Evolutionary conservation across 257 asterid species (phyloP).

Genomic region (Solanum raphanifolium): DNA sequence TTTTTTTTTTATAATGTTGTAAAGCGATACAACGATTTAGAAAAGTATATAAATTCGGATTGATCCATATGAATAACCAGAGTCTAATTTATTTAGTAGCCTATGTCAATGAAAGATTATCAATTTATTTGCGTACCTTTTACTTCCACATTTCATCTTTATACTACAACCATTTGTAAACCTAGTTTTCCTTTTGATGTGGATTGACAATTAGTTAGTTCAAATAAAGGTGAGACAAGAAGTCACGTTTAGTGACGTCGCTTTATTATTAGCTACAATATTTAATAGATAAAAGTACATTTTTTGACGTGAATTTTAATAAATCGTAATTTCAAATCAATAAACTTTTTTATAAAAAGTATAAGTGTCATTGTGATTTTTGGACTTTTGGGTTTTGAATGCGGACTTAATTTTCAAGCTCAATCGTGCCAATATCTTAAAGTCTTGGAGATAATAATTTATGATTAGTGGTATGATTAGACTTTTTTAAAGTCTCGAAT

Average conservation of each 20-base stretch:
- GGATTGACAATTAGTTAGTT: background rate
- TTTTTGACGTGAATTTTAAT: background rate
- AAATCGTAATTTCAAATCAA: background rate
- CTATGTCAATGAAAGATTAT: background rate
- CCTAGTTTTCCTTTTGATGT: background rate
- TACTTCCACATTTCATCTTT: background rate
- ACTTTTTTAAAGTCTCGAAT: background rate
- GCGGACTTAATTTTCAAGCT: background rate
- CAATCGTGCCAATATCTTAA: background rate
- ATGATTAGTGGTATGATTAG: background rate
- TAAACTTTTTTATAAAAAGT: background rate
- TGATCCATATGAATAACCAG: background rate
- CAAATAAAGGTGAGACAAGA: background rate
- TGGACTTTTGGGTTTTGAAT: background rate
- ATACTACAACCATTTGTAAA: background rate
- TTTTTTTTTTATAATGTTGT: no score
- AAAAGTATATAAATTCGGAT: background rate
- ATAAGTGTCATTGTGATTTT: background rate
- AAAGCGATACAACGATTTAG: background rate
- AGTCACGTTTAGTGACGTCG: background rate
- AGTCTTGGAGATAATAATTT: background rate
- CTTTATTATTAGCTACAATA: background rate
- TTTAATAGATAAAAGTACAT: background rate
- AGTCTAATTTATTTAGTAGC: background rate
- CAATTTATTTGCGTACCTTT: background rate